These are phyloP conservation scores for Paramecium caudatum DNA, from an alignment of 73 alveolate genomes.

Conservation along the genomic window DNA sequence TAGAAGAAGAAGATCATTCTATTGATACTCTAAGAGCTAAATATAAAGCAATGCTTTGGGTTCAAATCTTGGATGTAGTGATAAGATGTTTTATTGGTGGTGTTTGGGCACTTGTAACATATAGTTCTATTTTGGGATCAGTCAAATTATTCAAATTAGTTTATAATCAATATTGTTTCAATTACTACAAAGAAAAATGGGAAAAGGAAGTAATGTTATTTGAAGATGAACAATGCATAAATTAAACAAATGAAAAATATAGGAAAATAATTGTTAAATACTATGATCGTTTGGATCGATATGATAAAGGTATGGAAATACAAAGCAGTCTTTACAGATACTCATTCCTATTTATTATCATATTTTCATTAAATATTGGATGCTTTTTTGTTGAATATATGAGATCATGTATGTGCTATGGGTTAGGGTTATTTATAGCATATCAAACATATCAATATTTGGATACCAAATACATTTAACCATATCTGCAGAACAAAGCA, in stretches of 20 bases:
- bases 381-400: not conserved
- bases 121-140: not conserved
- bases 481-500: not conserved
- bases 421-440: not conserved
- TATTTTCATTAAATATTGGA: not conserved
- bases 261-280: not conserved
- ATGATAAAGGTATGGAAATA: not conserved
- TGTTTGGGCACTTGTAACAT: conserved; percentile 1
- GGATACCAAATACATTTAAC: not conserved
- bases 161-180: not conserved
- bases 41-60: not conserved
- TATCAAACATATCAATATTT: not conserved
- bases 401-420: conserved; percentile 29
- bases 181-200: conserved; percentile 35
- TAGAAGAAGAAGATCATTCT: not conserved
- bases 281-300: conserved; percentile 43
- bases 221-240: conserved; percentile 33
- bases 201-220: not conserved
- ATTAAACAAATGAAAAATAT: conserved; percentile 25
- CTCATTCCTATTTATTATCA: not conserved
- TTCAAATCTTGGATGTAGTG: not conserved
- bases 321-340: not conserved
- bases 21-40: not conserved
- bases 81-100: not conserved
- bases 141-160: not conserved